Base-by-base conservation (phyloP, 805 yeast genomes). In the Candida silvicultrix region DNA sequence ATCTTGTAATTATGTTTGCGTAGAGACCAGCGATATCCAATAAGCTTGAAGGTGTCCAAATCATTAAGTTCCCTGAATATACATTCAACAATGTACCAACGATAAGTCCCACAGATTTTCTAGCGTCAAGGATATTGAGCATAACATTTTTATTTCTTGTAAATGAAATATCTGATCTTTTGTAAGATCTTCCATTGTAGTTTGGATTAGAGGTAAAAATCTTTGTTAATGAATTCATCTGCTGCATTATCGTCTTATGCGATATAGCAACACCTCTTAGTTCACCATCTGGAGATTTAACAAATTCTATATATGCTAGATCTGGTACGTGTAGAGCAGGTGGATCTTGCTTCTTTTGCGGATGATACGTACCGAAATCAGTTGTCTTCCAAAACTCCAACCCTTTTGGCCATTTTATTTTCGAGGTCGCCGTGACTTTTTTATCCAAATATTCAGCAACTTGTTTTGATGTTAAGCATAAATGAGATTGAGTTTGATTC, bases 191-290 rank as follows among this genome's bases (percentile, higher is more conserved):
- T 3, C 70, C 63, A 62, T 57, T 72, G 23, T 59, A 65, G 51
- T 69, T 73, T 2, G 87, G 85, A 52, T 72, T 68, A 41, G 89
- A 82, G 54, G 80, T 79, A 8, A 92, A 66, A 14, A 92, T 78
- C 10, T 81, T 73, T 5, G 85, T 75, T 21, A 94, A 59, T 41
- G 88, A 77, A 49, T 78, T 75, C 90, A 94, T 87, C 59, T 94
- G 99, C 53, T 88, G 92, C 60, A 85, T 74, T 7, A 94, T 77
- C 0, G 96, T 89, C 48, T 88, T 72, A 62, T 94, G 98, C 21
- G 94, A 85, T 60, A 94, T 77, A 1, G 95, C 96, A 32, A 94
- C 95, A 16, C 99, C 99, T 47, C 96, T 73, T 32, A 89, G 66
- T 52, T 90, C 95, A 3, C 98, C 98, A 23, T 86, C 78, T 0